A percentile compares a stretch with the other conserved stretches of the same genome.
Evolutionary conservation across 2,329 filamentous ascomycete species (phyloP).

Genomic region (Sclerotinia subarctica): DNA sequence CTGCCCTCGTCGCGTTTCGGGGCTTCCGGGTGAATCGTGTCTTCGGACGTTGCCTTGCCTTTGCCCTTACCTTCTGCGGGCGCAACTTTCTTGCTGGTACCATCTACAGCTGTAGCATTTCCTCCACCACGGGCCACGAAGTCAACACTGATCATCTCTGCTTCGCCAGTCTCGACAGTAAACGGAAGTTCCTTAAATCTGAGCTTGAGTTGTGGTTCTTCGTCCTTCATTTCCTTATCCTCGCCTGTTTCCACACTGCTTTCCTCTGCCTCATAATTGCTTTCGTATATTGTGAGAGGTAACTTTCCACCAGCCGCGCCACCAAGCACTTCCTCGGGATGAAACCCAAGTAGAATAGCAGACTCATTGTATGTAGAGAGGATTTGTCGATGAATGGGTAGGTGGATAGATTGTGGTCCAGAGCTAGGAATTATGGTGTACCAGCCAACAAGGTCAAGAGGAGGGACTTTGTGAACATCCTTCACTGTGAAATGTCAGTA

Average conservation of each 20-base stretch:
- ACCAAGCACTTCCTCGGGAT: slow-evolving; percentile 58
- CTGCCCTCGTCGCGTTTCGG: slow-evolving; percentile 48
- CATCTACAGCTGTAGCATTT: slow-evolving; percentile 64
- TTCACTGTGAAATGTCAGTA: slow-evolving; percentile 57
- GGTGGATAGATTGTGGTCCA: slow-evolving; percentile 64
- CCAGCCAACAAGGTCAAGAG: slow-evolving; percentile 87
- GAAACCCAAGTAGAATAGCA: slow-evolving; percentile 80
- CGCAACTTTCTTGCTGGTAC: slow-evolving; percentile 32
- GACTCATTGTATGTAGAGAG: slow-evolving; percentile 76
- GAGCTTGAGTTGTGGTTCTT: slow-evolving; percentile 53
- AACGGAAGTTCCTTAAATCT: slow-evolving; percentile 83
- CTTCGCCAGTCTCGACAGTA: slow-evolving; percentile 87
- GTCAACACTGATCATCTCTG: slow-evolving; percentile 96
- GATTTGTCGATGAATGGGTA: slow-evolving; percentile 76
- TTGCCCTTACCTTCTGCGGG: slow-evolving; percentile 35
- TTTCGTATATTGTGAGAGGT: slow-evolving; percentile 89
- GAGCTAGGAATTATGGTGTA: slow-evolving; percentile 73
- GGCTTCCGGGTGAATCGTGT: slow-evolving; percentile 19
- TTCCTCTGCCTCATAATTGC: slow-evolving; percentile 70
- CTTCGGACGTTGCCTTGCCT: slow-evolving; percentile 38
- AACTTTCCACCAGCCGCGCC: slow-evolving; percentile 71
- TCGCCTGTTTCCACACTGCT: slow-evolving; percentile 50
- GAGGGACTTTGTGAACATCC: slow-evolving; percentile 79
- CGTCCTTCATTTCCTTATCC: slow-evolving; percentile 71
- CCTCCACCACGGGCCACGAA: slow-evolving; percentile 83